Base-by-base conservation (phyloP, 129 eudicot genomes). In the Scalesia atractyloides region DNA sequence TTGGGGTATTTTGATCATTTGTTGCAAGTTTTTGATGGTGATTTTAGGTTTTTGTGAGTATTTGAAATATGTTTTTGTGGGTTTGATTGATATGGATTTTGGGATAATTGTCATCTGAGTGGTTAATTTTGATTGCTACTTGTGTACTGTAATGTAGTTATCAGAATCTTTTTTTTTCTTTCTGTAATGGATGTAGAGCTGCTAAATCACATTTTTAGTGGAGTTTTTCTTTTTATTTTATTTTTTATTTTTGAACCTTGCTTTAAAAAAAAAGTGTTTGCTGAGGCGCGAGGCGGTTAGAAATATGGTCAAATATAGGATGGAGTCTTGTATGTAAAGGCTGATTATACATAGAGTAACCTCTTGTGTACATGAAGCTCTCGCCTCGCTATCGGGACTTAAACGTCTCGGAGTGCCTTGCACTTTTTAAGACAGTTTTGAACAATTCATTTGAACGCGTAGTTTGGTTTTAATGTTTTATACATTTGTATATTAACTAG, bases 71-170 rank as follows among this genome's bases (percentile, higher is more conserved):
- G 44, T 41, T 39, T 0, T 39, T 39, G 9, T 39, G 44, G 44
- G 17, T 36, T 30, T 7, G 3, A 37, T 15, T 18, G 9, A 16
- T 5, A n/a, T 36, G 34, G 34, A 30, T 30, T 30, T 30, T 30
- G 34, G 34, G 34, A 30, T 30, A 3, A 30, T 30, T 30, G 5
- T 30, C 34, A 30, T 30, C 34, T 30, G 34, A 30, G 3, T 30
- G 48, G 50, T 68, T 26, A 33, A 30, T 50, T 49, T 30, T 43
- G 22, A 9, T 68, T 49, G 4, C 26, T 66, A 22, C 30, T 64
- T 64, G 50, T 64, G 68, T 11, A 49, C 54, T 49, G 70, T 13
- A 47, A 71, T 14, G 11, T 71, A 41, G 53, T 19, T 71, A 41
- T 26, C 46, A 57, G 34, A 41, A 22, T 14, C 59, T 26, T 39